A percentile compares a stretch with the other conserved stretches of the same genome.
Evolutionary conservation across 768 basidiomycete species (phyloP).

Genomic region (Panellus pusillus): DNA sequence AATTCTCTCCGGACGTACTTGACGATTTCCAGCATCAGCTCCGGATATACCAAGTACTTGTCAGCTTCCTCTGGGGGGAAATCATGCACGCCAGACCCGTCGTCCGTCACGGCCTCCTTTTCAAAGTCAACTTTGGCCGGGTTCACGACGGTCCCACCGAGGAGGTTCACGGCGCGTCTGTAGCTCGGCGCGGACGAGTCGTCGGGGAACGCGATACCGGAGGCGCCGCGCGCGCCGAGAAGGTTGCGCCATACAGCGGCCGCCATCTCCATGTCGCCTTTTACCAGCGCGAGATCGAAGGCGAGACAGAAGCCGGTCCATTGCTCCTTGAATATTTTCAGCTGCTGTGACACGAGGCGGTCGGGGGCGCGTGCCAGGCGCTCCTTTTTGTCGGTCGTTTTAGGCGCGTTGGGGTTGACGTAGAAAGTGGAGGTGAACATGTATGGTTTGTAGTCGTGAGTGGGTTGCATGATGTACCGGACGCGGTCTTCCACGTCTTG

Average conservation of each 20-base stretch:
- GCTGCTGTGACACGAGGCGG: slow-evolving; percentile 76
- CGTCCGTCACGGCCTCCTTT: slow-evolving; percentile 61
- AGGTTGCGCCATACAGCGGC: slow-evolving; percentile 90
- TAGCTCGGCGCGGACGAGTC: slow-evolving; percentile 34
- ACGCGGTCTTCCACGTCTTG: slow-evolving; percentile 90
- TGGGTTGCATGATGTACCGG: slow-evolving; percentile 73
- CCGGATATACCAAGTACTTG: slow-evolving; percentile 72
- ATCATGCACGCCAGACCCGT: slow-evolving; percentile 72
- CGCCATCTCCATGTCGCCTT: slow-evolving; percentile 81
- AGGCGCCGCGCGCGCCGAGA: slow-evolving; percentile 80
- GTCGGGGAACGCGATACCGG: slow-evolving; percentile 55
- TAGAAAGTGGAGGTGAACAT: slow-evolving; percentile 48
- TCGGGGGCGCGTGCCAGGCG: slow-evolving; percentile 60
- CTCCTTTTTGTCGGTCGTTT: slow-evolving; percentile 26
- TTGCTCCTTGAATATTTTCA: slow-evolving; percentile 92
- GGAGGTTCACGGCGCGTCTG: slow-evolving; percentile 68
- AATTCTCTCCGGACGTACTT: slow-evolving; percentile 73
- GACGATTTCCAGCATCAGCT: slow-evolving; percentile 71
- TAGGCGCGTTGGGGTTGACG: slow-evolving; percentile 43
- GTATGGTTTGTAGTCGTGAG: slow-evolving; percentile 42
- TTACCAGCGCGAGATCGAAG: slow-evolving; percentile 75
- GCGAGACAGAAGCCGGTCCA: slow-evolving; percentile 82
- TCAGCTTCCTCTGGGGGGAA: slow-evolving; percentile 59
- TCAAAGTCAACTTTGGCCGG: slow-evolving; percentile 57
- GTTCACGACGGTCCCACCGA: slow-evolving; percentile 63